Evolutionary conservation across 2,329 filamentous ascomycete species (phyloP).

Genomic region (Aspergillus neotritici): DNA sequence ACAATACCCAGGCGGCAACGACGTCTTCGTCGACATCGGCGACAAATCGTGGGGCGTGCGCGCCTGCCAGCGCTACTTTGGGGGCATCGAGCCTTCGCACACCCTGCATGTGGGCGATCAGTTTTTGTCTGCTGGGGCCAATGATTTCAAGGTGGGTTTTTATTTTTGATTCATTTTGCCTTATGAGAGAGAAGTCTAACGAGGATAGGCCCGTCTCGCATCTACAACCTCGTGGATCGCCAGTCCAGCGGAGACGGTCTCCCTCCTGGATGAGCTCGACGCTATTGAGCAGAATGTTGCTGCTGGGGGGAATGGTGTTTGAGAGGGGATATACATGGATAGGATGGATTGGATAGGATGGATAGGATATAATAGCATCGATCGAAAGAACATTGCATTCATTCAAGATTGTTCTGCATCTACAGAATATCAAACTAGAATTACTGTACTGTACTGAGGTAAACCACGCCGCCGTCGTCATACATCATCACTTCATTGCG

Average conservation of each 20-base stretch:
- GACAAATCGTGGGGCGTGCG: constrained; percentile 96
- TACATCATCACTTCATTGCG: too few relatives aligned
- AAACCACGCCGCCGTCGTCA: too few relatives aligned
- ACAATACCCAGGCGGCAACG: constrained; percentile 61
- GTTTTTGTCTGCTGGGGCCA: constrained; percentile 88
- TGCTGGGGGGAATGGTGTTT: not conserved
- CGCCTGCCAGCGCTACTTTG: constrained; percentile 88
- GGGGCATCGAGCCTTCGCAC: constrained; percentile 65
- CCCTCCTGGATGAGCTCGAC: constrained; percentile 76
- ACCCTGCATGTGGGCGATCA: constrained; percentile 94
- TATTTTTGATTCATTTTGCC: not conserved
- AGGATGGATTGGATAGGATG: too few relatives aligned
- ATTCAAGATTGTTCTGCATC: too few relatives aligned
- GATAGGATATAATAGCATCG: too few relatives aligned
- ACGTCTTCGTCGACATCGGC: constrained; percentile 97
- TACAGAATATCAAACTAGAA: too few relatives aligned
- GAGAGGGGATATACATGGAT: too few relatives aligned
- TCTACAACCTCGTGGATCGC: constrained; percentile 98
- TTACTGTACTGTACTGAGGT: too few relatives aligned
- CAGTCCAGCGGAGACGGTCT: constrained; percentile 82
- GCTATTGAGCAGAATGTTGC: constrained; percentile 22
- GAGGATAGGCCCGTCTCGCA: constrained; percentile 63
- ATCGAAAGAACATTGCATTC: too few relatives aligned
- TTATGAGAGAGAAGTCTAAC: not conserved
- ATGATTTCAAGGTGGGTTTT: constrained; percentile 76